Evolutionary conservation across 352 stramenopile genomes (phyloP).

Genomic region (Globisporangium yorkense): DNA sequence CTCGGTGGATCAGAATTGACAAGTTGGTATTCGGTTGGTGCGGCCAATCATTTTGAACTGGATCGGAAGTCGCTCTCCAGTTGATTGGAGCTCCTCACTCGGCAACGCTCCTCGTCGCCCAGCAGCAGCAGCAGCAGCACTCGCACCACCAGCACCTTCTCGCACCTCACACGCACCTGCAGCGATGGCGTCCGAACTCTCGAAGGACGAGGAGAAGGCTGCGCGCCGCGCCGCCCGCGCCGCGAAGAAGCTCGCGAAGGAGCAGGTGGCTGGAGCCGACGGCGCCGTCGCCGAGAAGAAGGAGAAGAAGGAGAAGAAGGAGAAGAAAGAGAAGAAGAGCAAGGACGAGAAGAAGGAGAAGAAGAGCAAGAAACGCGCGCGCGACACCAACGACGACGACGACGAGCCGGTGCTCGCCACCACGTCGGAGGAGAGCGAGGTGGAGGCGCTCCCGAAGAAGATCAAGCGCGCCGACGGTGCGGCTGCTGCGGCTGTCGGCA

Average conservation of each 20-base stretch:
- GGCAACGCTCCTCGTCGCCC: not conserved
- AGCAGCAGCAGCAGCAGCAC: not conserved
- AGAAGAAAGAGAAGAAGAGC: conserved; percentile 47
- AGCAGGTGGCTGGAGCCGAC: conserved; percentile 27
- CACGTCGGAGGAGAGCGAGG: conserved; percentile 53
- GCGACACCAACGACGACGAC: conserved; percentile 26
- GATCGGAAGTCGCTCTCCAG: not conserved
- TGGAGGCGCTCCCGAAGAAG: conserved; percentile 35
- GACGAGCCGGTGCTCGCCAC: conserved; percentile 25
- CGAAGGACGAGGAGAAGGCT: conserved; percentile 55
- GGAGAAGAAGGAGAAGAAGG: conserved; percentile 49
- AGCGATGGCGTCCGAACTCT: conserved; percentile 18
- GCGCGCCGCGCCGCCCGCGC: conserved; percentile 2
- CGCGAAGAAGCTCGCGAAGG: conserved; percentile 47
- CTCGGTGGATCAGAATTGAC: not conserved
- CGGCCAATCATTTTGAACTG: not conserved
- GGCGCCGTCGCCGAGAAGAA: conserved; percentile 15
- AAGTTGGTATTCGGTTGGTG: not conserved
- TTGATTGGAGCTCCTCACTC: conserved; percentile 1
- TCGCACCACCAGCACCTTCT: conserved; percentile 3
- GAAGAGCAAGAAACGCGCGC: conserved; percentile 73
- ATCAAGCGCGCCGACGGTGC: conserved; percentile 8
- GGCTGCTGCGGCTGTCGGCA: not conserved
- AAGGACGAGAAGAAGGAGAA: conserved; percentile 78
- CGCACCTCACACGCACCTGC: not conserved